Evolutionary conservation across 2,329 filamentous ascomycete species (phyloP), one percentile per base, ranked within the genome.

Genomic region (Cucurbitaria berberidis): DNA sequence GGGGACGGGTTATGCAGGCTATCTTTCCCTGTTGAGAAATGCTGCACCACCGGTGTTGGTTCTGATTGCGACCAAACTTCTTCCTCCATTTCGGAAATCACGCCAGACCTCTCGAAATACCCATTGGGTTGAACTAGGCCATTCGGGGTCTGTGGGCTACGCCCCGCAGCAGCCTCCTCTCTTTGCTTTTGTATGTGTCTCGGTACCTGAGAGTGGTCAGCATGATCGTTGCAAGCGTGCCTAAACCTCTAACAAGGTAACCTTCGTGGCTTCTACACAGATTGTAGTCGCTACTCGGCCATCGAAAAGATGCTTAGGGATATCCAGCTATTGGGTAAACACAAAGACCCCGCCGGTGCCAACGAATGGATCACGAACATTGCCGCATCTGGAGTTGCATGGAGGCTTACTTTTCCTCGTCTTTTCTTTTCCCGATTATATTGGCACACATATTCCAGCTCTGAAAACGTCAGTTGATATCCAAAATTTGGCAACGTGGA

Each of bases 371-470:
- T 3, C 35, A 21, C 35, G 35, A 38, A 22, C 21, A 10, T 38
- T 7, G 30, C 10, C 34, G 32, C 40, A 35, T 43, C 29, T 44
- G 58, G 26, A 18, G 41, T 22, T 9, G 22, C 13, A 48, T 35
- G 18, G 52, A 90, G 84, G 2, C 91, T 95, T 15, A 91, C 91
- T 75, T 96, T 96, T 63, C 93, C 93, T 69, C 93, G 85, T 81
- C 96, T 96, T 80, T 97, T 97, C 64, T 92, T 87, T 76, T 96
- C 91, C 53, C 93, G 87, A 57, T 91, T 88, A 77, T 96, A 97
- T 77, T 96, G 91, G 78, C 93, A 97, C 38, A 88, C 86, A 63
- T 96, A 82, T 26, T 89, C 89, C 65, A 96, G 93, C 77, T 96
- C 92, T 93, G 22, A 18, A 45, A 24, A 13, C 38, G 62, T 66